Conservation (phyloP, 2,329 filamentous ascomycete species). For the Aureobasidium sp. region DNA sequence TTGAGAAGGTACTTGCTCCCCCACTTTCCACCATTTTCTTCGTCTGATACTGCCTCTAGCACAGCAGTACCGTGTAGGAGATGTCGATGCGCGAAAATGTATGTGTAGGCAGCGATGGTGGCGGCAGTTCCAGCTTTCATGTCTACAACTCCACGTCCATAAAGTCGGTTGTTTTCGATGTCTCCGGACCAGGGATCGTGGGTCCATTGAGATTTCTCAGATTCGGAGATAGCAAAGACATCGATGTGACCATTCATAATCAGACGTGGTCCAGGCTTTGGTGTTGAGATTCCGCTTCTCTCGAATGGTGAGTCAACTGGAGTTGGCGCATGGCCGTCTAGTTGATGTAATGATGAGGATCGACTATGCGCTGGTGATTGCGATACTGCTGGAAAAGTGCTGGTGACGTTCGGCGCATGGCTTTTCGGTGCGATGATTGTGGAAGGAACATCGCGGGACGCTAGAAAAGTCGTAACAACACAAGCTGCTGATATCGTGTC, state of each 20-base stretch:
- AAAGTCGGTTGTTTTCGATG: constrained; percentile 27
- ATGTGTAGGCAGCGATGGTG: constrained; percentile 33
- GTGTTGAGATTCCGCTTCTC: not conserved
- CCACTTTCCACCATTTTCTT: constrained; percentile 35
- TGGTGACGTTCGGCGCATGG: constrained; percentile 31
- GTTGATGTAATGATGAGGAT: not conserved
- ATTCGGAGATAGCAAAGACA: constrained; percentile 33
- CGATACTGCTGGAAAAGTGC: constrained; percentile 23
- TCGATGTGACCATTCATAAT: constrained; percentile 40
- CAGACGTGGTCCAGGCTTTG: constrained; percentile 26
- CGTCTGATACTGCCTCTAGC: constrained; percentile 33
- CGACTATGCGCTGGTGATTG: constrained; percentile 3
- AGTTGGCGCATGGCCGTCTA: constrained; percentile 7
- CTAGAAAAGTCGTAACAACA: constrained; percentile 28
- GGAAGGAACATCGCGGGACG: constrained; percentile 20
- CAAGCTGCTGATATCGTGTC: constrained; percentile 31
- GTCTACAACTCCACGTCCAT: constrained; percentile 36
- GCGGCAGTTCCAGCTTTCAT: constrained; percentile 41
- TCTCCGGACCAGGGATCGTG: constrained; percentile 34
- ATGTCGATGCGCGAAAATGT: constrained; percentile 22
- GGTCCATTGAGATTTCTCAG: constrained; percentile 27
- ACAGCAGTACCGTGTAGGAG: constrained; percentile 13
- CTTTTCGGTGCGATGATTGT: constrained; percentile 27
- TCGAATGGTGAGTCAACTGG: not conserved
- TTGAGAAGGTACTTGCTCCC: constrained; percentile 33